A percentile compares a stretch with the other conserved stretches of the same genome.
Conservation (phyloP, 257 asterid genomes). For the Misopates orontium region DNA sequence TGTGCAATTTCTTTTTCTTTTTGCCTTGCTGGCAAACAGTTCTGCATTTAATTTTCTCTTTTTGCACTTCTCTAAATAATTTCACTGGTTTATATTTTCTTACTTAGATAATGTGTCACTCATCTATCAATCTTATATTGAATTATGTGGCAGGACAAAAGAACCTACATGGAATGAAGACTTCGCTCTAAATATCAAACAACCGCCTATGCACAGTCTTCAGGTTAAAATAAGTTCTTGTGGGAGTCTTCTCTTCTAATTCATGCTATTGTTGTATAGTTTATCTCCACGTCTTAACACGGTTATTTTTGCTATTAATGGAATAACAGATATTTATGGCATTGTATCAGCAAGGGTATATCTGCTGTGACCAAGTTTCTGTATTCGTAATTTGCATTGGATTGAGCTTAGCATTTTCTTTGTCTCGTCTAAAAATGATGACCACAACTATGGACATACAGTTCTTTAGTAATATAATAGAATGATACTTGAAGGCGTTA, state of each 20-base stretch:
- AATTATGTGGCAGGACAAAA: slow-evolving; percentile 68
- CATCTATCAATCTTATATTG: slow-evolving; percentile 5
- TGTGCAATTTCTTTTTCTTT: background rate
- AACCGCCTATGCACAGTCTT: slow-evolving; percentile 62
- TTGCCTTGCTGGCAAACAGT: background rate
- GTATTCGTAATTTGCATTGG: no score
- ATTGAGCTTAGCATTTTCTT: no score
- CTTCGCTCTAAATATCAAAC: slow-evolving; percentile 83
- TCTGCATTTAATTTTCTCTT: slow-evolving; percentile 1
- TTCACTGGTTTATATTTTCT: background rate
- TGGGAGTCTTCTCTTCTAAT: slow-evolving; percentile 1
- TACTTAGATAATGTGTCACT: background rate
- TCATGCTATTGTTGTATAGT: background rate
- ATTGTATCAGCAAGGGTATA: no score
- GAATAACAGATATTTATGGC: no score
- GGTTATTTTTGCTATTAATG: no score
- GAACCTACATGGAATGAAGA: slow-evolving; percentile 99
- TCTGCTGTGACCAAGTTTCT: no score
- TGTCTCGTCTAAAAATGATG: no score
- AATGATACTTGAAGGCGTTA: no score
- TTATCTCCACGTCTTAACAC: no score
- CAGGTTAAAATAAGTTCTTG: slow-evolving; percentile 54
- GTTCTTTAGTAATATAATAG: no score
- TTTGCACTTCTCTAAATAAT: no score
- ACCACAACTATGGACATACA: no score